Base-by-base conservation (phyloP, 768 basidiomycete species). In the Suillus variegatus region DNA sequence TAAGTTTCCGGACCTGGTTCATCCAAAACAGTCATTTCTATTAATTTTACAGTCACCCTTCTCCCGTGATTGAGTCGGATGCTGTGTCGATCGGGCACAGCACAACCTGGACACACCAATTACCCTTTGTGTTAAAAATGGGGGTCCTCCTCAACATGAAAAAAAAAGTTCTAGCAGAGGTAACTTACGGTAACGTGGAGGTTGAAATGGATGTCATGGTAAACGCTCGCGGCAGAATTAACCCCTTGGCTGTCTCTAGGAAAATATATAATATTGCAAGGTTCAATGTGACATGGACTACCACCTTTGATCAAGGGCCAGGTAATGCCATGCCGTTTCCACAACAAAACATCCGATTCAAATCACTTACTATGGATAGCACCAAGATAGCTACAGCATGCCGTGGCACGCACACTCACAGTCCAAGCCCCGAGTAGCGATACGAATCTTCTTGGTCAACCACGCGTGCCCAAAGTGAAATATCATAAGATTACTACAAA, bases 41-140 rank as follows among this genome's bases (percentile, higher is more conserved):
- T 58, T 58, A 58, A 58, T 41, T 58, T 58, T 32, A 58, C 22
- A 18, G 9, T 10, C 22, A 25, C 40, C 36, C 57, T 58, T 58
- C 40, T 58, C 57, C 57, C 57, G 57, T 58, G 57, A 41, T 58
- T 58, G 13, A 58, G 40, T 58, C 57, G 57, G 57, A 58, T 41
- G 40, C 57, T 58, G 57, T 58, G 40, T 40, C 40, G 54, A 55
- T 55, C 54, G 57, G 57, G 18, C 9, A 58, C 57, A 18, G 57
- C 12, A 58, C 57, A 18, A 25, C 57, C 25, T 51, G 25, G 14
- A 52, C 51, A 28, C 52, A 40, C 8, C 22, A 22, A 58, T 60
- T 43, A 41, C 57, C 25, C 6, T 52, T 20, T n/a, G 35, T 38
- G 13, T 56, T 35, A 36, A 20, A 36, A 56, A n/a, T 56, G 36